Conservation (phyloP, 345 rosid genomes). For the Aegle marmelos region DNA sequence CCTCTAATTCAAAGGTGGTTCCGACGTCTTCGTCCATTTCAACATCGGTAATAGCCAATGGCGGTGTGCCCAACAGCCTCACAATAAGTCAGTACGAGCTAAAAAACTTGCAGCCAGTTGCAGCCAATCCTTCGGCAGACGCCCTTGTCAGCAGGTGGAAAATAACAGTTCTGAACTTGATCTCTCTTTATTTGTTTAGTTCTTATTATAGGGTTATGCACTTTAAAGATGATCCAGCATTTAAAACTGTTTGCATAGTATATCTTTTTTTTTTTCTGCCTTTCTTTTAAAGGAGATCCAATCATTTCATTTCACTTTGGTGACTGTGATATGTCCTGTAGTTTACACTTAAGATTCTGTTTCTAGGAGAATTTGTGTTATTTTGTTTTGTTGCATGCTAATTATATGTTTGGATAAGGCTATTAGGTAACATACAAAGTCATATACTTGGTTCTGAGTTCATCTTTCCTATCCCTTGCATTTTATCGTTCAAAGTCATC, state of each 20-base stretch:
- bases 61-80: conserved; percentile 30
- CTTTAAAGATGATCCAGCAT: conserved; percentile 15
- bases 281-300: conserved; percentile 26
- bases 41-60: conserved; percentile 27
- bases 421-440: neutral
- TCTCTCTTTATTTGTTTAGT: conserved; percentile 8
- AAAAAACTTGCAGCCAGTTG: conserved; percentile 34
- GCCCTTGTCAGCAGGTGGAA: conserved; percentile 37
- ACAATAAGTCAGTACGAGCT: conserved; percentile 27
- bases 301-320: conserved; percentile 29
- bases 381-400: neutral
- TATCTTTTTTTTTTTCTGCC: conserved; percentile 14
- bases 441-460: neutral
- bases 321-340: conserved; percentile 19
- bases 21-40: conserved; percentile 23
- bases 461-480: neutral
- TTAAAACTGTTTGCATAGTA: conserved; percentile 11
- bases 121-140: conserved; percentile 30
- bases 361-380: neutral
- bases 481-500: neutral
- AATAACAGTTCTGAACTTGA: neutral
- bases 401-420: neutral
- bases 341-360: conserved; percentile 25
- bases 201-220: neutral
- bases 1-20: conserved; percentile 39